Conservation (phyloP, 345 rosid species). For the Pugionium cornutum region DNA sequence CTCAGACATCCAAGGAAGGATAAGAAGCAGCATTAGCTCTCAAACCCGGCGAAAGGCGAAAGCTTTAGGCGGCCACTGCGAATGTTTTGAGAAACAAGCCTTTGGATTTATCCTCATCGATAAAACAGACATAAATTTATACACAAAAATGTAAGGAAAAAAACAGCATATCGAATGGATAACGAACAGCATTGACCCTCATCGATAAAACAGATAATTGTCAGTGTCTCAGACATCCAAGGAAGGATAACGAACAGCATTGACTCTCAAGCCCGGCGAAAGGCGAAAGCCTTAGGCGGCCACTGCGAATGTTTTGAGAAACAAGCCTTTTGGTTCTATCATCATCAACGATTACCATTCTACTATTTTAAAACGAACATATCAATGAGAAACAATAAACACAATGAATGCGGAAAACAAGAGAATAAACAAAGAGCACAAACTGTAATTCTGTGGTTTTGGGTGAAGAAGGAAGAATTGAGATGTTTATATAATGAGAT, state of each 20-base stretch:
- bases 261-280: slow-evolving; percentile 61
- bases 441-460: background rate
- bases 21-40: slow-evolving; percentile 46
- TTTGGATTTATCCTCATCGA: slow-evolving; percentile 2
- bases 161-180: too few species aligned
- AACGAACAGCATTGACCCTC: too few species aligned
- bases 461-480: background rate
- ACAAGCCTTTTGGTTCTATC: slow-evolving; percentile 49
- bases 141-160: background rate
- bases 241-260: background rate
- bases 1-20: too few species aligned
- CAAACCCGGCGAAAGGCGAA: slow-evolving; percentile 71
- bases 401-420: background rate
- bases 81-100: slow-evolving; percentile 84
- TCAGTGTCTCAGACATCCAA: background rate
- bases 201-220: too few species aligned
- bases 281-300: slow-evolving; percentile 85
- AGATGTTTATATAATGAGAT: background rate
- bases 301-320: slow-evolving; percentile 87
- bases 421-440: background rate
- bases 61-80: slow-evolving; percentile 87
- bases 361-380: background rate
- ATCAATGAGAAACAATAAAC: background rate
- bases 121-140: too few species aligned
- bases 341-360: background rate